These are phyloP conservation scores for Didymella keratinophila DNA, from an alignment of 2,329 filamentous ascomycete species.

Conservation along the genomic window DNA sequence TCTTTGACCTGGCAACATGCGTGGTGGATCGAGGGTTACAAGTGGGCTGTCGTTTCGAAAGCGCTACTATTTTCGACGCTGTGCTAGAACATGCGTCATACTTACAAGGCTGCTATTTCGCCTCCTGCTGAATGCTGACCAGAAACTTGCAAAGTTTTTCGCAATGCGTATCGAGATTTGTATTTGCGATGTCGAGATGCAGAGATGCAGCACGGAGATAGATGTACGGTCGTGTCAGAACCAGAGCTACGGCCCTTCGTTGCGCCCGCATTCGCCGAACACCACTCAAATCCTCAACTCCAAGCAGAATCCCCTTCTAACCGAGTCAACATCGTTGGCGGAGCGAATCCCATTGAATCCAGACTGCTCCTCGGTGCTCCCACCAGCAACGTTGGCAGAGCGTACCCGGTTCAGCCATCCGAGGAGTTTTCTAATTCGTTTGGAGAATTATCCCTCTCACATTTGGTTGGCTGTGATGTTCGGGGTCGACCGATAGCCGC, in stretches of 20 bases:
- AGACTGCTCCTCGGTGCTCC: not conserved
- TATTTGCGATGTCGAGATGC: not conserved
- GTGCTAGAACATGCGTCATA: slow-evolving; percentile 9
- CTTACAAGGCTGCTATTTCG: not conserved
- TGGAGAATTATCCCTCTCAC: not conserved
- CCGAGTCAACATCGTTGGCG: no score
- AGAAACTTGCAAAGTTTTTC: not conserved
- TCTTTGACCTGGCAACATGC: not conserved
- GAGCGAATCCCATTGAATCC: not conserved
- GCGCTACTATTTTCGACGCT: not conserved
- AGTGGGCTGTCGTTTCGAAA: slow-evolving; percentile 9
- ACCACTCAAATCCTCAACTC: not conserved
- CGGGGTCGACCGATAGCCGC: not conserved
- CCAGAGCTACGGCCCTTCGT: slow-evolving; percentile 2
- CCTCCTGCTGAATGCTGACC: not conserved
- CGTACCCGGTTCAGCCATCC: not conserved
- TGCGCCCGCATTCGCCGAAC: not conserved
- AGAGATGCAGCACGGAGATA: not conserved
- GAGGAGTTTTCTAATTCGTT: slow-evolving; percentile 3
- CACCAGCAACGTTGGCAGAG: not conserved
- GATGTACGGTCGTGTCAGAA: slow-evolving; percentile 3
- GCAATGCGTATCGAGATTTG: not conserved
- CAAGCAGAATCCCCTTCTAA: not conserved
- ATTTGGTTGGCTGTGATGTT: not conserved
- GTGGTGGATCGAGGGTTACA: not conserved